Evolutionary conservation across 805 yeast genomes (phyloP).

Genomic region (Yamadazyma paraphyllophila): DNA sequence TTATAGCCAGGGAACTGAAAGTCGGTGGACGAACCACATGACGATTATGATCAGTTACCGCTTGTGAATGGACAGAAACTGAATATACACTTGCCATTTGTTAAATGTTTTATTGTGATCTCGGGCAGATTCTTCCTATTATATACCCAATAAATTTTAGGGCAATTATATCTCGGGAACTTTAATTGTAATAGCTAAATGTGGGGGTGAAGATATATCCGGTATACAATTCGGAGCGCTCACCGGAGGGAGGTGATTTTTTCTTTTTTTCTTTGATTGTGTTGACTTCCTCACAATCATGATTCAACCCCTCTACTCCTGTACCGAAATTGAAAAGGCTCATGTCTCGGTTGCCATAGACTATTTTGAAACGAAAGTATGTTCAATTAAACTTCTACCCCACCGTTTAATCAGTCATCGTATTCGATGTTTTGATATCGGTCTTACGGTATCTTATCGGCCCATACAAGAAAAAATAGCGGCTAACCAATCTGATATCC

Average conservation of each 20-base stretch:
- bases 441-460: background rate
- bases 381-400: too few species aligned
- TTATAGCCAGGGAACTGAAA: conserved; percentile 11
- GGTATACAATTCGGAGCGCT: background rate
- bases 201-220: background rate
- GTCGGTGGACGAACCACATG: conserved; percentile 27
- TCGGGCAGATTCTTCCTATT: background rate
- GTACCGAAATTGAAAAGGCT: background rate
- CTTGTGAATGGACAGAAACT: conserved; percentile 4
- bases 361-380: too few species aligned
- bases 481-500: background rate
- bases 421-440: background rate
- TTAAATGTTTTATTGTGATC: background rate
- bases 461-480: background rate
- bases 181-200: background rate
- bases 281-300: background rate
- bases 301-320: background rate
- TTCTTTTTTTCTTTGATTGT: background rate
- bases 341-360: background rate
- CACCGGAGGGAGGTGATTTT: background rate
- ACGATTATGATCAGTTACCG: conserved; percentile 18
- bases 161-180: background rate
- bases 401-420: background rate
- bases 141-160: background rate
- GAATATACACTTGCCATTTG: conserved; percentile 8